Evolutionary conservation across 2,329 filamentous ascomycete genomes (phyloP).

Genomic region (Paraphoma sp.): DNA sequence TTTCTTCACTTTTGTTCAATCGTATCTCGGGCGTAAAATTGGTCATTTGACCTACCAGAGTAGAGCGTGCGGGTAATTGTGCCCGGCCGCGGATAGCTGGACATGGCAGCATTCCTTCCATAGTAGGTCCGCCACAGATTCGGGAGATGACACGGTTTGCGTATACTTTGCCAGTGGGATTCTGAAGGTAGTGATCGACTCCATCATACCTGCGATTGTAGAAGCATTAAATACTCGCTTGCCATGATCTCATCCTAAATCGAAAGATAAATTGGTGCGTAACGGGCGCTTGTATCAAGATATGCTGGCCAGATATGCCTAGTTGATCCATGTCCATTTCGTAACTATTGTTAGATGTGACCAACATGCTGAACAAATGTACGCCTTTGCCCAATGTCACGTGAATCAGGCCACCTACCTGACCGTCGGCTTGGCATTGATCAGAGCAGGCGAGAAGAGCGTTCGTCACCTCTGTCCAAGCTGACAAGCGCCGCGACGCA

Average conservation of each 20-base stretch:
- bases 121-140: not conserved
- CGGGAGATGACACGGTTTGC: too few relatives aligned
- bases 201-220: too few relatives aligned
- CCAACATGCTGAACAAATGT: too few relatives aligned
- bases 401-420: not conserved
- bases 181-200: too few relatives aligned
- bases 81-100: not conserved
- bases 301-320: too few relatives aligned
- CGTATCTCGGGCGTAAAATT: not conserved
- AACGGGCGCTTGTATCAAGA: too few relatives aligned
- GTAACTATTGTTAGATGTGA: not conserved
- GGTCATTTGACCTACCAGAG: not conserved
- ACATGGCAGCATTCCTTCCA: not conserved
- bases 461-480: not conserved
- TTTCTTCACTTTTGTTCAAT: too few relatives aligned
- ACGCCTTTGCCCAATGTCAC: not conserved
- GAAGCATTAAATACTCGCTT: too few relatives aligned
- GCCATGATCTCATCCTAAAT: too few relatives aligned
- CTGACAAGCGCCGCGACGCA: not conserved
- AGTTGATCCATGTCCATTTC: too few relatives aligned
- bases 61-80: not conserved
- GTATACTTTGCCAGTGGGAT: too few relatives aligned
- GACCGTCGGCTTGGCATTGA: not conserved
- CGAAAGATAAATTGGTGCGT: too few relatives aligned
- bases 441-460: not conserved